Evolutionary conservation across 306 rosid genomes (phyloP).

Genomic region (Quercus dentata): DNA sequence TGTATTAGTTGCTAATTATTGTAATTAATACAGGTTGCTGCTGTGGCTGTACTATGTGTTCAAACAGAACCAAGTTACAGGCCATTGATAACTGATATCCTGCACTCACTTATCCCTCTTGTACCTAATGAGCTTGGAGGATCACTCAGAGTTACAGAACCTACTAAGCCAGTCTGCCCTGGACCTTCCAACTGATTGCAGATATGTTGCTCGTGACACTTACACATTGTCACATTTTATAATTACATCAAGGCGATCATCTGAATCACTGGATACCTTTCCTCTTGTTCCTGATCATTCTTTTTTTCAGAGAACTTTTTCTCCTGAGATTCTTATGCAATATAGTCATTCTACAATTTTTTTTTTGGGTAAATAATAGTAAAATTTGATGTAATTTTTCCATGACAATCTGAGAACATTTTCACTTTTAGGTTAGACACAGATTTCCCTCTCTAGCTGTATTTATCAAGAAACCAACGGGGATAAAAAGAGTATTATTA

Average conservation of each 20-base stretch:
- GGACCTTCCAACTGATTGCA: slow-evolving; percentile 18
- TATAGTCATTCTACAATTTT: background rate
- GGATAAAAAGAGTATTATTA: background rate
- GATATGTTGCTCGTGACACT: background rate
- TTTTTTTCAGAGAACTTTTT: background rate
- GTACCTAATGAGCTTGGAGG: slow-evolving; percentile 83
- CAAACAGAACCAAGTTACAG: slow-evolving; percentile 92
- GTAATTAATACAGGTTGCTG: slow-evolving; percentile 67
- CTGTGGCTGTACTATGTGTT: slow-evolving; percentile 89
- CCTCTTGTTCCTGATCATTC: background rate
- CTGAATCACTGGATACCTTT: background rate
- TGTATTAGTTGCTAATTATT: slow-evolving; percentile 5
- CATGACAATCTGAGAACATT: background rate
- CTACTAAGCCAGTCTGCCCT: slow-evolving; percentile 7
- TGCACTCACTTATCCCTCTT: slow-evolving; percentile 90
- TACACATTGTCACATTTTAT: background rate
- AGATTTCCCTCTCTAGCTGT: background rate
- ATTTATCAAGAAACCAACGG: background rate
- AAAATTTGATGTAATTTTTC: background rate
- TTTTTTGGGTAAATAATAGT: slow-evolving; percentile 4
- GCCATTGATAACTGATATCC: slow-evolving; percentile 82
- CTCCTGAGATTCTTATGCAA: background rate
- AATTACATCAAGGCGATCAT: background rate
- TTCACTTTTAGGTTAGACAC: background rate
- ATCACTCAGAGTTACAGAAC: slow-evolving; percentile 65